Evolutionary conservation across 1,284 basidiomycete genomes (phyloP), one percentile per base, ranked within the genome.

Genomic region (Ganoderma multipileum): DNA sequence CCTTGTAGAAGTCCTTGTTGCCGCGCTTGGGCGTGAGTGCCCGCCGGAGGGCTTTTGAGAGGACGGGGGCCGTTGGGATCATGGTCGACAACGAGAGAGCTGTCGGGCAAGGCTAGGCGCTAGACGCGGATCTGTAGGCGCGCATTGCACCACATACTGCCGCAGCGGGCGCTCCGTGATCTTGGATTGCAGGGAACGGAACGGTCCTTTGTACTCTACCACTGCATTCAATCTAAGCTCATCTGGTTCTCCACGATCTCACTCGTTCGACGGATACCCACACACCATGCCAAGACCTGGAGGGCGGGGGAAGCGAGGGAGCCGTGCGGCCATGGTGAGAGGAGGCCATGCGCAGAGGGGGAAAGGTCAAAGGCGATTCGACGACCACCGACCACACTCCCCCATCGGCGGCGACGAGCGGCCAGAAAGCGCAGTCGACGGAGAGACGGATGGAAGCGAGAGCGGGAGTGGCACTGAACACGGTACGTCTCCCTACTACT

Each of bases 1-100:
- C 96, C 81, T 97, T 98, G 86, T 97, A 97, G 78, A 86, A 97
- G 79, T 97, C 95, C 76, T 97, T 97, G 83, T 96, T 97, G 23
- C 88, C 96, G 63, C 90, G 83, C 80, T 97, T 97, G 0, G 93
- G 85, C 0, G 91, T 95, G 61, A 97, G 84, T 5, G 95, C 87
- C 33, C 89, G 83, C 66, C 96, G 85, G 2, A 92, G 94, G 33
- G 95, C 95, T 81, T 94, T 94, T 41, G 91, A 92, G 7, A 91
- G 82, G 70, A 89, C 83, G 36, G 83, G 86, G 20, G 87, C 77
- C 33, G 93, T 92, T 5, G 92, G 86, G 75, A 89, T 87, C 91
- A 94, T 94, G 64, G 70, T 75, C 42, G 69, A 62, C 57, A 63
- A 44, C 63, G 67, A 52, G 23, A 59, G 55, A 58, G 33, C 20